Evolutionary conservation across 139 green algal genomes (phyloP).

Genomic region (Chlorella ohadii): DNA sequence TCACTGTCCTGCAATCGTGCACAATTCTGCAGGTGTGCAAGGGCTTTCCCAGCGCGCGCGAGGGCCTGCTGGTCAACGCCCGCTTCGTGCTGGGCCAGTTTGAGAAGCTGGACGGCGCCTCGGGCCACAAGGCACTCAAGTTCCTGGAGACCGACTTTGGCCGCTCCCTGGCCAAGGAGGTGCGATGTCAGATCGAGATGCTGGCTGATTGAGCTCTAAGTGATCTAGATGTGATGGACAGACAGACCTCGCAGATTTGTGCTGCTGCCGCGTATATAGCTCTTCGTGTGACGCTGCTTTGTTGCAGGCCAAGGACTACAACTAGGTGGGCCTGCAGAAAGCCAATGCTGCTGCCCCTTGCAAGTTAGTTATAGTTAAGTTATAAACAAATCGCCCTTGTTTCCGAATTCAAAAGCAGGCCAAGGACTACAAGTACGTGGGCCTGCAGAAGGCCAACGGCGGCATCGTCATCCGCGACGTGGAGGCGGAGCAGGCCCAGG

Average conservation of each 20-base stretch:
- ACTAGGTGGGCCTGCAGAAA: conserved; percentile 42
- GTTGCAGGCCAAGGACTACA: conserved; percentile 8
- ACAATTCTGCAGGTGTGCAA: conserved; percentile 58
- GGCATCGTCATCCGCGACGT: conserved; percentile 48
- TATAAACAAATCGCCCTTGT: no score
- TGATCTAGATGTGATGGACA: no score
- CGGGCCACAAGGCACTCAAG: conserved; percentile 35
- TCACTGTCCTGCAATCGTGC: no score
- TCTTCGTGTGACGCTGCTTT: no score
- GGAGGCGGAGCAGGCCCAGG: conserved; percentile 26
- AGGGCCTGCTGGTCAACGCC: conserved; percentile 81
- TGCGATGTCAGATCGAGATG: no score
- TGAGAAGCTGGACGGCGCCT: conserved; percentile 10
- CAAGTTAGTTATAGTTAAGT: no score
- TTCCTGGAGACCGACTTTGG: conserved; percentile 41
- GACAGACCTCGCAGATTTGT: no score
- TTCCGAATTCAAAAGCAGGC: not conserved
- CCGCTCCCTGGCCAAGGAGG: conserved; percentile 30
- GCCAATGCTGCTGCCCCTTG: no score
- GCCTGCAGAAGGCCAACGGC: conserved; percentile 15
- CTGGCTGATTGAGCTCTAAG: no score
- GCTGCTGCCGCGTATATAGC: no score
- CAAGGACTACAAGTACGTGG: conserved; percentile 47
- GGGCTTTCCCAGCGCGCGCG: conserved; percentile 60
- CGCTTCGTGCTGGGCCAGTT: conserved; percentile 80